Evolutionary conservation across 2,329 filamentous ascomycete species (phyloP), one percentile per base, ranked within the genome.

Genomic region (Eurotiales sp.): DNA sequence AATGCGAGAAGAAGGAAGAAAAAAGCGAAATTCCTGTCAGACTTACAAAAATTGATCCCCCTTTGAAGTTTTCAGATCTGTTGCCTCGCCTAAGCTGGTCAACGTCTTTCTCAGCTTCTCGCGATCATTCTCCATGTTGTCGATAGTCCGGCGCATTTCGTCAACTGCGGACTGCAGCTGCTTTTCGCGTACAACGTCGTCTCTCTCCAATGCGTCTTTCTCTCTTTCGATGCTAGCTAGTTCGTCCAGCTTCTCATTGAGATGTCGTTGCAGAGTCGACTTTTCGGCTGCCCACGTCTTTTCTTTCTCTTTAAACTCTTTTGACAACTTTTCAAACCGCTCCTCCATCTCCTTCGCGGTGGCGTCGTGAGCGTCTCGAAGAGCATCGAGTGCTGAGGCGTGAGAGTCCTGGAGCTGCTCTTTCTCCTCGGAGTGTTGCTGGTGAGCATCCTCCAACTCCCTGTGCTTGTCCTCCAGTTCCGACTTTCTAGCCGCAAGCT

Each of bases 21-120:
- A 54, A 25, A 58, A 60, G 10, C 15, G 19, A 40, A 40, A 11
- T 10, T 17, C 8, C 34, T 15, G 23, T 25, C 23, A 21, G 37
- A 75, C 73, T 76, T 71, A 76, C 73, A 76, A 76, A 66, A 75
- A 76, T 61, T 68, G 62, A 63, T 76, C 73, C 53, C 72, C 72
- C 55, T 75, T 74, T 60, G 62, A 75, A 61, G 61, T 76, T 67
- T 66, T 79, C 55, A 77, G 67, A 55, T 76, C 71, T 51, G 75
- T 77, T 55, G 77, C 76, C 62, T 79, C 77, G 44, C 72, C 72
- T 23, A 75, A 67, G 55, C 69, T 75, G 55, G 78, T 74, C 55
- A 77, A 70, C 45, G 75, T 75, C 61, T 75, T 77, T 46, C 72
- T 72, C 54, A 80, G 64, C 39, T 71, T 72, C 44, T 77, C 73